Evolutionary conservation across 2,329 filamentous ascomycete species (phyloP).

Genomic region (Beauveria caledonica): DNA sequence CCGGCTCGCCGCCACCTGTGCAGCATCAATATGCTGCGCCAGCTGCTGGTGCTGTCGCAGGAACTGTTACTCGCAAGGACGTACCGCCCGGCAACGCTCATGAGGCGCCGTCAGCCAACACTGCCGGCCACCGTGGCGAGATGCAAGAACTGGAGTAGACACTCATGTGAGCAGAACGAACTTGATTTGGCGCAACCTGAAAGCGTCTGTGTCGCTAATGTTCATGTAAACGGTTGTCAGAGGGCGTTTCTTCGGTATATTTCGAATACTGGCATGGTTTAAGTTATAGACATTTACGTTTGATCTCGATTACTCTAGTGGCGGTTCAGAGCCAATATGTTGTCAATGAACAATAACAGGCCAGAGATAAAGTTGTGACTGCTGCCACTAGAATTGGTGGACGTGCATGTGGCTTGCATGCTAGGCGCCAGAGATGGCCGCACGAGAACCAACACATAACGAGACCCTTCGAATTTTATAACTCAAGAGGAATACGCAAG

Average conservation of each 20-base stretch:
- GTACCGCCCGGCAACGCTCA: not conserved
- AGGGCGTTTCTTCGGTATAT: not conserved
- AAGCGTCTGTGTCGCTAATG: not conserved
- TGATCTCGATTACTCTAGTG: no score
- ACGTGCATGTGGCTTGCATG: no score
- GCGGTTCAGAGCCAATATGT: no score
- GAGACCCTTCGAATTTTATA: no score
- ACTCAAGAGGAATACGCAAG: no score
- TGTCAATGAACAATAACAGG: no score
- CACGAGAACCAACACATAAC: no score
- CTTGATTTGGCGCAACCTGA: not conserved
- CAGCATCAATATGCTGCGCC: constrained; percentile 3
- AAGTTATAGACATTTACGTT: not conserved
- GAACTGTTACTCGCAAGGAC: not conserved
- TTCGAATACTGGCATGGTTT: not conserved
- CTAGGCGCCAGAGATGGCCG: no score
- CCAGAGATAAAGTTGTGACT: no score
- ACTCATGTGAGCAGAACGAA: not conserved
- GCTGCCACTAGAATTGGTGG: no score
- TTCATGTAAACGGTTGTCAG: not conserved
- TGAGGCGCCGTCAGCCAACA: constrained; percentile 6
- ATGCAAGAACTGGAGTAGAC: constrained; percentile 9
- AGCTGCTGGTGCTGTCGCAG: not conserved
- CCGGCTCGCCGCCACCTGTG: not conserved
- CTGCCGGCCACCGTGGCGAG: constrained; percentile 8